These are phyloP conservation scores for Rhodofomes roseus DNA, from an alignment of 1,284 basidiomycete genomes.

Conservation along the genomic window DNA sequence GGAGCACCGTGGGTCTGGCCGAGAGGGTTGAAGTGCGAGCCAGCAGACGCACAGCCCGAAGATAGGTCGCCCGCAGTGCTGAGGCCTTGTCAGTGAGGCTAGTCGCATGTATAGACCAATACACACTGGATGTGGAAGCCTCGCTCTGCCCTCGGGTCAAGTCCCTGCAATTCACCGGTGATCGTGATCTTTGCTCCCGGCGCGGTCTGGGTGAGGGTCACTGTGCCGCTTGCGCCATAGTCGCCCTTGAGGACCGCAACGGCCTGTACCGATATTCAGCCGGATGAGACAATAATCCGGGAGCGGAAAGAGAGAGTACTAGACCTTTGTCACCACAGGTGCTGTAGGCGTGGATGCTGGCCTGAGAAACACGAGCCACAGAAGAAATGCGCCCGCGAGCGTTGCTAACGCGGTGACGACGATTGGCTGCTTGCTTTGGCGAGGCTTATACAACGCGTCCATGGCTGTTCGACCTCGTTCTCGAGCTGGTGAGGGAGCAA, in stretches of 20 bases:
- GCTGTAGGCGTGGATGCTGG: conserved; percentile 9
- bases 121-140: conserved; percentile 81
- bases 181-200: conserved; percentile 55
- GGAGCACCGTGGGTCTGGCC: conserved; percentile 65
- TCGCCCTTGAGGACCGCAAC: conserved; percentile 65
- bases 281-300: not conserved
- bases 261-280: conserved; percentile 40
- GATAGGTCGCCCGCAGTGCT: conserved; percentile 69
- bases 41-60: conserved; percentile 67
- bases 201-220: conserved; percentile 60
- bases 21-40: conserved; percentile 76
- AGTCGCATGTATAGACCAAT: not conserved
- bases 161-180: conserved; percentile 57
- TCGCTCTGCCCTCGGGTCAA: conserved; percentile 55
- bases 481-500: not conserved
- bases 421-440: conserved; percentile 9
- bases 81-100: not conserved
- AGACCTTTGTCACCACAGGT: conserved; percentile 20
- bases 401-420: conserved; percentile 15
- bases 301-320: not conserved
- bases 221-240: conserved; percentile 52
- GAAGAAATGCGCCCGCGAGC: conserved; percentile 13
- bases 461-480: not conserved
- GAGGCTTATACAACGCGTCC: conserved; percentile 4
- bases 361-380: conserved; percentile 20